Percentiles rank a stretch among this genome's conserved stretches.
These are phyloP conservation scores for Mycena galopus DNA, from an alignment of 768 basidiomycete genomes.

Conservation along the genomic window DNA sequence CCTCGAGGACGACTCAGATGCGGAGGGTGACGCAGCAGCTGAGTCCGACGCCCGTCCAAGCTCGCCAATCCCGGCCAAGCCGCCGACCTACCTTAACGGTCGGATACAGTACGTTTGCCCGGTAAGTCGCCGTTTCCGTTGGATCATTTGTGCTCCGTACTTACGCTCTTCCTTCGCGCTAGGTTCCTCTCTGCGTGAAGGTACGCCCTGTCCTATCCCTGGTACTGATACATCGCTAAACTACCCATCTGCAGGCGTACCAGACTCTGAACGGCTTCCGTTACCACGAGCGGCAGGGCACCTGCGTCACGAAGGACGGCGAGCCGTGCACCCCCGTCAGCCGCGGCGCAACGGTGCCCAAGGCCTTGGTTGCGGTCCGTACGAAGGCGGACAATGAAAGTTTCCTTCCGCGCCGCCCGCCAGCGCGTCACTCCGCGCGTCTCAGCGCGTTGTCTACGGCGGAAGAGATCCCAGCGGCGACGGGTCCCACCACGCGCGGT, in stretches of 20 bases:
- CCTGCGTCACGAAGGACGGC: conserved; percentile 60
- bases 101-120: conserved; percentile 8
- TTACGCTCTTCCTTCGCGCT: not conserved
- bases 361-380: not conserved
- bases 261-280: conserved; percentile 77
- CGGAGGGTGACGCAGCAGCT: not conserved
- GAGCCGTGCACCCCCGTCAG: conserved; percentile 10
- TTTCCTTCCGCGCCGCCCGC: not conserved
- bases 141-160: not conserved
- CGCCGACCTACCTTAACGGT: not conserved
- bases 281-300: conserved; percentile 77
- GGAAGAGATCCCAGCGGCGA: not conserved
- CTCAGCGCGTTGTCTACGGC: not conserved
- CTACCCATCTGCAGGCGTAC: conserved; percentile 57
- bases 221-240: not conserved
- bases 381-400: not conserved
- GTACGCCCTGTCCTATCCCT: not conserved
- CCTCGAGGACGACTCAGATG: not conserved
- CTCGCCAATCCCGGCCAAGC: not conserved
- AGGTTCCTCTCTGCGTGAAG: conserved; percentile 21
- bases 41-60: not conserved
- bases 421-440: not conserved
- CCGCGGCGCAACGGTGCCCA: not conserved
- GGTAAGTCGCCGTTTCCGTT: not conserved
- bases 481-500: not conserved